Conservation (phyloP, 1,139 yeast species). For the Yamadazyma friedrichii region DNA sequence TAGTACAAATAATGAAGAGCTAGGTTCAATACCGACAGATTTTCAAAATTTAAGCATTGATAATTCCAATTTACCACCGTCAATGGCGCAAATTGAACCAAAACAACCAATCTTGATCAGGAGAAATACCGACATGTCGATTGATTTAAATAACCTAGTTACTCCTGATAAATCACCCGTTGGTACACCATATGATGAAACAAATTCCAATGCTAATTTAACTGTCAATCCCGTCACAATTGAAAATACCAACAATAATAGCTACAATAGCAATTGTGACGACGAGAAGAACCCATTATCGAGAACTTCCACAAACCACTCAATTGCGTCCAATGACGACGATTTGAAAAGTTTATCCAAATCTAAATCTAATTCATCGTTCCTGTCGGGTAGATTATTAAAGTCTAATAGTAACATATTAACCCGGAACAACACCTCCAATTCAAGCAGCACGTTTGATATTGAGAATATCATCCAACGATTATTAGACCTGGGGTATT, state of each 20-base stretch:
- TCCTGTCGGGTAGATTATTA: constrained; percentile 13
- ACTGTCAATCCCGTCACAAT: constrained; percentile 4
- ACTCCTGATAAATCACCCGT: constrained; percentile 9
- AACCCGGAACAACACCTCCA: constrained; percentile 12
- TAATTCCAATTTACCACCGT: constrained; percentile 51
- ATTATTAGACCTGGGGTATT: constrained; percentile 89
- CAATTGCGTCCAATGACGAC: constrained; percentile 17
- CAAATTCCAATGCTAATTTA: constrained; percentile 2
- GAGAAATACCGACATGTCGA: constrained; percentile 30
- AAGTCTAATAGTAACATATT: constrained; percentile 15
- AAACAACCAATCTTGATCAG: constrained; percentile 62
- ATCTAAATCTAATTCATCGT: constrained; percentile 17
- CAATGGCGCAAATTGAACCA: constrained; percentile 67
- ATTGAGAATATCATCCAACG: constrained; percentile 89
- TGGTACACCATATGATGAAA: constrained; percentile 8
- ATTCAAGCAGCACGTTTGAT: constrained; percentile 47
- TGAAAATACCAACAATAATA: constrained; percentile 10
- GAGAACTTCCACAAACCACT: constrained; percentile 39
- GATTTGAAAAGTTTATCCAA: constrained; percentile 12
- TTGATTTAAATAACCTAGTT: constrained; percentile 15
- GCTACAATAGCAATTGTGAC: constrained; percentile 12
- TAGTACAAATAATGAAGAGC: background rate
- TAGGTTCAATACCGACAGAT: constrained; percentile 16
- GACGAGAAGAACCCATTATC: constrained; percentile 11
- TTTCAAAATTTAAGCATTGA: constrained; percentile 8